phyloP scores from a whole-genome alignment of 2,329 filamentous ascomycete species.

The Lasiodiplodia gonubiensis region DNA sequence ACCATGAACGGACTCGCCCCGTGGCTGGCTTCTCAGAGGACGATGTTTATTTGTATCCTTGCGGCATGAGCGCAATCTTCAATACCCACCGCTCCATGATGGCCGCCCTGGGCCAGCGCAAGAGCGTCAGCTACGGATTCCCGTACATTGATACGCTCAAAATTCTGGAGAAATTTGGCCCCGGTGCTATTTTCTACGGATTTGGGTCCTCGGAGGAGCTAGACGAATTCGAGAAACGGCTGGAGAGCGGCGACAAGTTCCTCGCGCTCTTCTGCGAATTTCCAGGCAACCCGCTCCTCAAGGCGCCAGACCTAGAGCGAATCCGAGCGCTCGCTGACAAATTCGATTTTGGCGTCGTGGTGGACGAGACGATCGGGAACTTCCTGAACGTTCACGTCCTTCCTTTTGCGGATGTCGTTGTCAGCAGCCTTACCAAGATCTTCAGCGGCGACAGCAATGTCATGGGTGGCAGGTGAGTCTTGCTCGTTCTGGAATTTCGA shows the following conservation, averaged over 20 bases:
- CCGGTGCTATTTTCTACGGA: conserved; percentile 87
- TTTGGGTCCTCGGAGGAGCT: conserved; percentile 77
- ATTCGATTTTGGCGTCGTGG: conserved; percentile 86
- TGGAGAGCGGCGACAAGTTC: conserved; percentile 75
- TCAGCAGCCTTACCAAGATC: conserved; percentile 94
- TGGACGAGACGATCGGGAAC: conserved; percentile 96
- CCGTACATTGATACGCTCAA: conserved; percentile 97
- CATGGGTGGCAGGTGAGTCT: conserved; percentile 78
- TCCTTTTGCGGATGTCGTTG: conserved; percentile 85
- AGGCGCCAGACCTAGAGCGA: conserved; percentile 81
- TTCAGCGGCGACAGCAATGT: conserved; percentile 98
- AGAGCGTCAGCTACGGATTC: conserved; percentile 91
- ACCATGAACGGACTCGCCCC: conserved; percentile 45
- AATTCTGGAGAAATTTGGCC: conserved; percentile 91
- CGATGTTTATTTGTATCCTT: conserved; percentile 87
- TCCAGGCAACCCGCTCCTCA: conserved; percentile 87
- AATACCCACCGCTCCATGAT: conserved; percentile 80
- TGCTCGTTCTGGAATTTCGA: conserved; percentile 10
- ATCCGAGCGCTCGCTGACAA: conserved; percentile 79
- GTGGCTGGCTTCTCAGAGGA: conserved; percentile 74
- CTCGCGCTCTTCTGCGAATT: conserved; percentile 93
- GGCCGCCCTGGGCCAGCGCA: conserved; percentile 65
- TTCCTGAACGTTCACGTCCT: conserved; percentile 96
- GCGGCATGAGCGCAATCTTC: conserved; percentile 95
- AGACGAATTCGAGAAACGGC: conserved; percentile 77